Evolutionary conservation across 1,284 basidiomycete genomes (phyloP), one percentile per base, ranked within the genome.

Genomic region (Ceratobasidium sp.): DNA sequence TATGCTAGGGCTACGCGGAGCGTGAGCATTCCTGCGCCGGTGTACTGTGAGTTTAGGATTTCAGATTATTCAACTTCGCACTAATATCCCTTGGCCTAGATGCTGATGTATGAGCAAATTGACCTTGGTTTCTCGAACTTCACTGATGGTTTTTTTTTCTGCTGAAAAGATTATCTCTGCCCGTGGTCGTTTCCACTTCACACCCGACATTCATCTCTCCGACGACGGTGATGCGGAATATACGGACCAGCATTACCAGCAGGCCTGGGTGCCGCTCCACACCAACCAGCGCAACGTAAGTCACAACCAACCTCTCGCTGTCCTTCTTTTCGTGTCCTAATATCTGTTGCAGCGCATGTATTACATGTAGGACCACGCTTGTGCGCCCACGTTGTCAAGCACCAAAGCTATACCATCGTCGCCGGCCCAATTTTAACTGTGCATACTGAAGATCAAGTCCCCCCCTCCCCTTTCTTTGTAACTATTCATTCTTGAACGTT

Each of bases 141-240:
- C n/a, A 1, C 52, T 69, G 18, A 69, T 14, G 11, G 16, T 21
- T 26, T 30, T 8, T 47, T 18, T 32, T 66, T 49, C n/a, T n/a
- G n/a, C n/a, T n/a, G n/a, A n/a, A 43, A 21, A 69, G 64, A 69
- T 69, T n/a, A 69, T 69, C 50, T 54, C 64, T 32, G 64, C 64
- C 28, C 64, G 64, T 9, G 64, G 64, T n/a, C 50, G 52, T 7
- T 69, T 69, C 64, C 64, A 69, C 38, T 69, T 69, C 28, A 69
- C 38, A 38, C 52, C 64, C 0, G 64, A 69, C 8, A 52, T 69
- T 11, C 64, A 69, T 26, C 23, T 69, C 23, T 69, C 64, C 4
- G 64, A 69, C 41, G 64, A 69, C 41, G 64, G 64, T 26, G 64
- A 69, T 26, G 64, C 52, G 3, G 41, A 69, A 13, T 69, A 69